Evolutionary conservation across 2,329 filamentous ascomycete species (phyloP), one percentile per base, ranked within the genome.

Genomic region (Apiospora pterosperma): DNA sequence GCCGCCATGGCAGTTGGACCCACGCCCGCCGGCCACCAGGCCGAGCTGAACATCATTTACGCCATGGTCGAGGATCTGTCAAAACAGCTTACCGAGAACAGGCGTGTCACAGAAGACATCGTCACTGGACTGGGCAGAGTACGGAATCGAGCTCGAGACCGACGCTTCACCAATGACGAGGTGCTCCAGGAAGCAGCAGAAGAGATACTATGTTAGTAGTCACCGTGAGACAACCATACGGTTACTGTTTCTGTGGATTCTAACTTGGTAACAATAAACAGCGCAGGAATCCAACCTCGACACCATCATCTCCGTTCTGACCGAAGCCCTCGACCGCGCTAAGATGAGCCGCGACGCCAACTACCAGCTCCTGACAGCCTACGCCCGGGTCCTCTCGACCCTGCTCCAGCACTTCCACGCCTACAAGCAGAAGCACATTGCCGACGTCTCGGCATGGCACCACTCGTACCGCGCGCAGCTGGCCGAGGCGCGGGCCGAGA

Each of bases 1-100:
- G 81, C 80, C 66, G 81, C 69, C 61, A 78, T 80, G 74, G 73
- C 83, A 64, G 80, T 82, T 59, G 80, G 83, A 55, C 87, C 88
- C 16, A 88, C 85, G 19, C 88, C 88, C n/a, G 88, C 88, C 21
- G 88, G 87, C 59, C 88, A 90, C 74, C 87, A 90, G 75, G 84
- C 87, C 62, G 88, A 90, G 75, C 82, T 90, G 66, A 89, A 88
- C 73, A 87, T 88, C 76, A 88, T 90, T 72, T 89, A 90, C 73
- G 81, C 82, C 68, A 87, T 90, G 84, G 88, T 90, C 12, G 88
- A 90, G 71, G 86, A 89, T 73, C 80, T 90, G 59, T 88, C 87
- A 70, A 83, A 85, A 38, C 85, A 89, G 72, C 80, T 90, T 36
- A 83, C 86, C 14, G 85, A 88, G 62, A 89, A 88, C 73, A 81